Base-by-base conservation (phyloP, 2,329 filamentous ascomycete species). In the Eurotiales sp. region DNA sequence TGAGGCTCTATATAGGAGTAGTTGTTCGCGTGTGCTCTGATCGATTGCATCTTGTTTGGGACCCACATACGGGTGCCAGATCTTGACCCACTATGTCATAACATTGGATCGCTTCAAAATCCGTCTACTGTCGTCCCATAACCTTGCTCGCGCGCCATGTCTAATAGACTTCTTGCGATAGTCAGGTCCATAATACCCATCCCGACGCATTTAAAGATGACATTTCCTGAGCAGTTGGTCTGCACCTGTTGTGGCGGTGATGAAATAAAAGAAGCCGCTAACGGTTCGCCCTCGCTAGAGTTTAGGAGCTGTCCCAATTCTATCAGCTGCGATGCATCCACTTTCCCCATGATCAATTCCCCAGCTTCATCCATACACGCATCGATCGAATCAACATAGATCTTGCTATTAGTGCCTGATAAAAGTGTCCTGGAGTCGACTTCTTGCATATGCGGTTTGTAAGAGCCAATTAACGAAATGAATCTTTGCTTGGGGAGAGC, bases 311-410 rank as follows among this genome's bases (percentile, higher is more conserved):
- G 65, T 0, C 74, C 74, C 56, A 77, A 62, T 56, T 77, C 74
- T 4, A 72, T 53, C 50, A 77, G 55, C 42, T 74, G 64, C 1
- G 66, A 63, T 15, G 60, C 62, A 2, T 55, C 55, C 8, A 77
- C 58, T 14, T 62, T 57, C 1, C 72, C 74, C 44, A 60, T 64
- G 30, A 76, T 72, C 27, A 78, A 52, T 58, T 78, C 76, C 3
- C 75, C 75, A 3, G 73, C 68, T 54, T 77, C 73, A 42, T 71
- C 64, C 45, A 76, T 57, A 54, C 72, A 76, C 3, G 71, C 74
- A 34, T 73, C 67, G 30, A 63, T 68, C 8, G 59, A 77, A 56
- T 90, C 87, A 4, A 90, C 87, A 4, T 88, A 78, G 22, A 90
- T 76, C 12, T 81, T 83, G 0, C 82, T 83, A 0, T 83, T 83